These are phyloP conservation scores for Notholithocarpus densiflorus DNA, from an alignment of 306 rosid species.

Conservation along the genomic window DNA sequence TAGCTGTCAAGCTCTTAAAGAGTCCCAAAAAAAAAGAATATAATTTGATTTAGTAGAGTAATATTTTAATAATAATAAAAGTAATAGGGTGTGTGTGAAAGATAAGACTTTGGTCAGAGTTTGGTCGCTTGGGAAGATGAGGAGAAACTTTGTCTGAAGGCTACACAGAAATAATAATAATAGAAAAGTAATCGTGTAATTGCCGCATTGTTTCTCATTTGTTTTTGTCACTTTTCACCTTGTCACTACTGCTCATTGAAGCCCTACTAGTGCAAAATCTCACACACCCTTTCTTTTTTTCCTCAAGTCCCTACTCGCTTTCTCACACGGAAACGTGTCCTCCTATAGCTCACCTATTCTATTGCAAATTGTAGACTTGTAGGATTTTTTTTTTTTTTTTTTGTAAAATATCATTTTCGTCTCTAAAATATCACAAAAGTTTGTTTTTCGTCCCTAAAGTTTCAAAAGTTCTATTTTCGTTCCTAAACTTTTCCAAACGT, in stretches of 20 bases:
- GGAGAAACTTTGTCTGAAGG: background rate
- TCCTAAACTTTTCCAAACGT: too few relatives aligned
- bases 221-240: background rate
- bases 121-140: slow-evolving; percentile 3
- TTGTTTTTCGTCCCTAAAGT: too few relatives aligned
- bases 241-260: background rate
- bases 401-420: too few relatives aligned
- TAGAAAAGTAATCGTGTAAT: background rate
- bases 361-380: background rate
- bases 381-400: background rate
- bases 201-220: background rate
- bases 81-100: background rate
- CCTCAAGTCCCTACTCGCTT: background rate
- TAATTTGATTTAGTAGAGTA: too few relatives aligned
- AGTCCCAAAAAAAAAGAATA: too few relatives aligned
- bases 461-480: too few relatives aligned
- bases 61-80: background rate
- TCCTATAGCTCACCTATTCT: too few relatives aligned
- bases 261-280: background rate
- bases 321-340: background rate
- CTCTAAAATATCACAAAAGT: too few relatives aligned
- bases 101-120: background rate
- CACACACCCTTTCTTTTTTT: background rate
- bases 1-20: too few relatives aligned
- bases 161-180: background rate